These are phyloP conservation scores for Podospora pseudocomata DNA, from an alignment of 495 filamentous ascomycete genomes.

Conservation along the genomic window DNA sequence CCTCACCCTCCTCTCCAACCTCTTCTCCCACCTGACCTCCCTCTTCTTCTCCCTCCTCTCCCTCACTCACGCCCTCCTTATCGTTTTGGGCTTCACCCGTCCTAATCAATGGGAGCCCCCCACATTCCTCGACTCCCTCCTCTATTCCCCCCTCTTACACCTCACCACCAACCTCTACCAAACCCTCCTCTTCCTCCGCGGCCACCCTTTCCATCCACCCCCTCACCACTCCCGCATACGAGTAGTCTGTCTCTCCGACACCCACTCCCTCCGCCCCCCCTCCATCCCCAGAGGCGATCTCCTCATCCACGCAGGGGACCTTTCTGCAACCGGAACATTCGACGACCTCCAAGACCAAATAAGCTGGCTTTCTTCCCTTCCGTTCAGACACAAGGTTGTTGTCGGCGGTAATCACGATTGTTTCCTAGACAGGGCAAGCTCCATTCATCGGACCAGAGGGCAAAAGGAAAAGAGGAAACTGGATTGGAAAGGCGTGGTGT, in stretches of 20 bases:
- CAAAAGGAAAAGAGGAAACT: not conserved
- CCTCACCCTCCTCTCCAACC: not conserved
- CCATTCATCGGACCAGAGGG: not conserved
- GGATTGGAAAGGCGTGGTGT: not conserved
- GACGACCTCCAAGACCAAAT: not conserved
- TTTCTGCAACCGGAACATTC: not conserved
- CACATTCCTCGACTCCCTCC: not conserved
- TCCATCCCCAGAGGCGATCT: not conserved
- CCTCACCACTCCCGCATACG: not conserved
- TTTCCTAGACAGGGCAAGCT: not conserved
- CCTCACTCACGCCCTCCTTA: not conserved
- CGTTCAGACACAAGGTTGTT: not conserved
- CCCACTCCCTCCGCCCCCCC: not conserved
- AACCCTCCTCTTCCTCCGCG: not conserved
- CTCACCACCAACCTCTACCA: not conserved
- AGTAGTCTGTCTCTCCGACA: not conserved
- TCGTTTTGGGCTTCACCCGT: not conserved
- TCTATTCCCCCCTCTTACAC: not conserved
- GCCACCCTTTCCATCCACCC: not conserved
- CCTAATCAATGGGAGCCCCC: not conserved
- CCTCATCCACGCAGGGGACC: not conserved
- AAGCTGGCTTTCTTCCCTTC: not conserved
- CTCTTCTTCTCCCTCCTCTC: not conserved
- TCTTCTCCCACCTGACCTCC: not conserved
- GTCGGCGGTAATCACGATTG: not conserved